Evolutionary conservation across 2,329 filamentous ascomycete species (phyloP), one percentile per base, ranked within the genome.

Genomic region (Phyllosticta citriasiana): DNA sequence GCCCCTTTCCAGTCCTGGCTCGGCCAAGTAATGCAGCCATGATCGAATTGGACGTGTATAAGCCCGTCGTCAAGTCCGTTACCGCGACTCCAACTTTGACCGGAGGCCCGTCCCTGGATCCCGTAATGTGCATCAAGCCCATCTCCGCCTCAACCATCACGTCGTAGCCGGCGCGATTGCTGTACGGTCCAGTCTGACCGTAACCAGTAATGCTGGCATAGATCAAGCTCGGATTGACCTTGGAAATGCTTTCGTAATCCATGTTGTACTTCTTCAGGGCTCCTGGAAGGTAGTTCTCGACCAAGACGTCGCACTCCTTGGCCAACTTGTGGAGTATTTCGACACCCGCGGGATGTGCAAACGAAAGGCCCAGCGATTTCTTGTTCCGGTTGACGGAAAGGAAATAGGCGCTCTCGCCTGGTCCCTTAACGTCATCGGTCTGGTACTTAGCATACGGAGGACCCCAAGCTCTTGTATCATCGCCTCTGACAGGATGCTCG

Each of bases 71-170:
- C 57, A 99, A 77, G 74, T 99, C 94, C 0, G 94, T 97, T 3
- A 99, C 94, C 1, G 94, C 94, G 2, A 99, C 94, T 19, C 94
- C 94, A 2, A 99, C 94, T 76, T 99, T 99, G 50, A 97, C 94
- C 0, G 94, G 94, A 1, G 91, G 88, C 0, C 93, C 91, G 68
- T 96, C 88, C 61, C 92, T 83, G 64, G 84, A 83, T 33, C 94
- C 94, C 0, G 94, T 99, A 68, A 99, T 97, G 76, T 99, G 94
- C 94, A 99, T 99, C 61, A 99, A 78, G 0, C 94, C 94, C 77
- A 99, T 92, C 73, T 97, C 94, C 63, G 94, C 94, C 78, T 99
- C 94, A 10, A 99, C 93, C 93, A 99, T 99, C 67, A 99, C 94
- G 75, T 99, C 94, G 79, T 99, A 99, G 4, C 94, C 94, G 3